phyloP scores from a whole-genome alignment of 2,329 filamentous ascomycete genomes.

The Cercospora sesami region DNA sequence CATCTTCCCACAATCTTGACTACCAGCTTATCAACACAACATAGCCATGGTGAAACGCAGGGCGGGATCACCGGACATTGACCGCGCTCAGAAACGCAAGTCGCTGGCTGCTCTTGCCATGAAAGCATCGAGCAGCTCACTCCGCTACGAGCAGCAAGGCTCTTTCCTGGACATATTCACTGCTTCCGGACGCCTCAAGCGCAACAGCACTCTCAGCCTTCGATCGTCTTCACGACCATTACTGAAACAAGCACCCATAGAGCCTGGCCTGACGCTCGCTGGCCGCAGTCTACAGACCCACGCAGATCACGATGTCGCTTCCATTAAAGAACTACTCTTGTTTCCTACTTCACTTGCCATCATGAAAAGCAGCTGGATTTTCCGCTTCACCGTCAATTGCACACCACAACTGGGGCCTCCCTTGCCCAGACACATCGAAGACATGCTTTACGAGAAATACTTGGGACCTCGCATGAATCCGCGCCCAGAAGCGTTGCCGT shows the following conservation, averaged over 20 bases:
- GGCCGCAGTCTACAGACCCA: slow-evolving; percentile 22
- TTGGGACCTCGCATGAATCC: slow-evolving; percentile 19
- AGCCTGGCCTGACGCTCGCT: slow-evolving; percentile 25
- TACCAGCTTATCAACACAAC: background rate
- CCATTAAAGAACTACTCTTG: slow-evolving; percentile 23
- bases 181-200: slow-evolving; percentile 15
- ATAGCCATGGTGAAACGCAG: slow-evolving; percentile 19
- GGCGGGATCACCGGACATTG: slow-evolving; percentile 6
- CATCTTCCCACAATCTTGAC: background rate
- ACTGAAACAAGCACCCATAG: slow-evolving; percentile 17
- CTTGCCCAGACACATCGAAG: slow-evolving; percentile 21
- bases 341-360: slow-evolving; percentile 27
- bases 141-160: slow-evolving; percentile 23
- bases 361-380: slow-evolving; percentile 26
- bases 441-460: slow-evolving; percentile 25
- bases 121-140: slow-evolving; percentile 19
- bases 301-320: slow-evolving; percentile 21
- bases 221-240: slow-evolving; percentile 16
- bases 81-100: slow-evolving; percentile 18
- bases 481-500: slow-evolving; percentile 23
- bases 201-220: slow-evolving; percentile 14
- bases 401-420: slow-evolving; percentile 27
- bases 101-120: slow-evolving; percentile 22
- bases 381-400: slow-evolving; percentile 27
- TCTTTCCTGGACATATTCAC: slow-evolving; percentile 22